Evolutionary conservation across 208 protist species (phyloP).

Genomic region (Acanthamoeba triangularis): DNA sequence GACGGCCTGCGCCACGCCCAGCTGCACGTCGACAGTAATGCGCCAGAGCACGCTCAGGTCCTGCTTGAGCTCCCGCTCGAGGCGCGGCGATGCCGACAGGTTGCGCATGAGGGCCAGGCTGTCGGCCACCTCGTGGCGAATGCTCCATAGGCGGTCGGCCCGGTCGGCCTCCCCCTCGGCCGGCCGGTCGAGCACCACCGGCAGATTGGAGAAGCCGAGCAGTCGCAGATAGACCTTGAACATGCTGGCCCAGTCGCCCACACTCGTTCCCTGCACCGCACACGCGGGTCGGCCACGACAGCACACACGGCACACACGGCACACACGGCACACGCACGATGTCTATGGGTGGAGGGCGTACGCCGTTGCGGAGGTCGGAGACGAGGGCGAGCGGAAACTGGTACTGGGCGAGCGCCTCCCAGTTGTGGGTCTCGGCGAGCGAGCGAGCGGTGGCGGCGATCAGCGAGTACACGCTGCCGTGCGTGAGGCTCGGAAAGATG

Average conservation of each 20-base stretch:
- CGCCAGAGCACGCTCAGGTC: constrained; percentile 24
- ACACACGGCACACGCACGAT: background rate
- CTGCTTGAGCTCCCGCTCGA: background rate
- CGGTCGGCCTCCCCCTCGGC: background rate
- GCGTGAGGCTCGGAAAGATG: constrained; percentile 11
- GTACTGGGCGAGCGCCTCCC: background rate
- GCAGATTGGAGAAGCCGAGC: background rate
- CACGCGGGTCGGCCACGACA: background rate
- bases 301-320: no score
- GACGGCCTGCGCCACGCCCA: background rate
- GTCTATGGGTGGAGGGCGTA: background rate
- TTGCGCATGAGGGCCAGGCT: background rate
- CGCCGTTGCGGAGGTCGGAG: background rate
- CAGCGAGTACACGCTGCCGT: constrained; percentile 34
- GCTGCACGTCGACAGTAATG: background rate
- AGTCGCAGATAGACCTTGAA: background rate
- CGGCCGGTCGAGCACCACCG: background rate
- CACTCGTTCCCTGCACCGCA: background rate
- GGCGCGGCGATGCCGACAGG: background rate
- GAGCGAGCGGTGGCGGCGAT: constrained; percentile 18
- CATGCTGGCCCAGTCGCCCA: background rate
- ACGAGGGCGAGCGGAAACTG: background rate
- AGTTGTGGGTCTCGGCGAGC: constrained; percentile 1
- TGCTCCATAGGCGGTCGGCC: background rate
- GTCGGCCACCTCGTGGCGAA: background rate